These are phyloP conservation scores for Polysphondylium violaceum DNA, from an alignment of 78 protist species.

Conservation along the genomic window DNA sequence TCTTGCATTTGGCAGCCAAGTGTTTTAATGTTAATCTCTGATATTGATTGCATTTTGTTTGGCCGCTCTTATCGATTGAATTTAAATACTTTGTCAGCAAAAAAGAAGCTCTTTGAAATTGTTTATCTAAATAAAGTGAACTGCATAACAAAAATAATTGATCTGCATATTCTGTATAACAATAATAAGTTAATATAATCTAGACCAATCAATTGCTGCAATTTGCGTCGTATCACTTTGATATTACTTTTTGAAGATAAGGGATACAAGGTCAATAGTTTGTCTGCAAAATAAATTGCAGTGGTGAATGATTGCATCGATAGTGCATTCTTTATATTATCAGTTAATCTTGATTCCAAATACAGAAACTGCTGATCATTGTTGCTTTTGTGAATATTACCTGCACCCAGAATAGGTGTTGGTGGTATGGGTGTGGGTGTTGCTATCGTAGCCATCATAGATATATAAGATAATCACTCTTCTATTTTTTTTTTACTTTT, in stretches of 20 bases:
- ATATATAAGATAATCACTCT: not conserved
- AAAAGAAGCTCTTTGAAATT: slow-evolving; percentile 47
- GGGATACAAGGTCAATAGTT: slow-evolving; percentile 24
- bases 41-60: not conserved
- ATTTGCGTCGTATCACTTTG: too few relatives aligned
- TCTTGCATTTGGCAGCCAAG: slow-evolving; percentile 48
- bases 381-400: too few relatives aligned
- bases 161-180: slow-evolving; percentile 28
- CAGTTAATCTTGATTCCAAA: too few relatives aligned
- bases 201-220: too few relatives aligned
- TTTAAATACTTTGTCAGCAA: slow-evolving; percentile 20
- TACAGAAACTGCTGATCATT: too few relatives aligned
- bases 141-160: slow-evolving; percentile 23
- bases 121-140: slow-evolving; percentile 59
- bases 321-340: not conserved
- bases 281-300: slow-evolving; percentile 58
- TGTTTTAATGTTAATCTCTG: slow-evolving; percentile 1
- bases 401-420: too few relatives aligned
- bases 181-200: too few relatives aligned
- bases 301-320: slow-evolving; percentile 17
- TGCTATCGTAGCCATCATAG: not conserved
- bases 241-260: slow-evolving; percentile 14
- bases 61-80: not conserved
- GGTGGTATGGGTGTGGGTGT: slow-evolving; percentile 5
- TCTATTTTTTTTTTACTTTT: not conserved